Conservation (phyloP, 2,329 filamentous ascomycete genomes). For the Graphilbum sp. region DNA sequence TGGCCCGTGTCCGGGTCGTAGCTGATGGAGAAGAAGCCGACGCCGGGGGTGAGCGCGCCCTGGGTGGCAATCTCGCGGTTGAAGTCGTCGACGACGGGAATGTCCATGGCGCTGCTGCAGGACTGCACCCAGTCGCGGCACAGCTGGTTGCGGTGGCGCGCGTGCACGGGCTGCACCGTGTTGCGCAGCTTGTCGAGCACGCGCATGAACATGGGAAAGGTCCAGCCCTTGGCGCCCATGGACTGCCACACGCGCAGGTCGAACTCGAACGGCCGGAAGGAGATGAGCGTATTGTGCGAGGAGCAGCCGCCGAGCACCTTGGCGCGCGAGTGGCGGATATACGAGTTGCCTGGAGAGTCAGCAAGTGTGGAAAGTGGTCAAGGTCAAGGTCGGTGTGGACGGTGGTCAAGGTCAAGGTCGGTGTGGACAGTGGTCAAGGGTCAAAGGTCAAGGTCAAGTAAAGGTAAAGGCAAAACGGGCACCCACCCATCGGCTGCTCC, state of each 20-base stretch:
- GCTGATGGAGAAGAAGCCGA: constrained; percentile 80
- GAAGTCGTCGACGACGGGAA: constrained; percentile 73
- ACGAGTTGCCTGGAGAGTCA: constrained; percentile 50
- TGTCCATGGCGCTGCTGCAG: constrained; percentile 61
- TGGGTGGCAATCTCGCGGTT: constrained; percentile 65
- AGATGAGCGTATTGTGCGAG: constrained; percentile 87
- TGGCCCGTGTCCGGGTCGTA: constrained; percentile 82
- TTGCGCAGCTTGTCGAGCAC: constrained; percentile 73
- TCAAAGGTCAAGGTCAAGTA: not conserved
- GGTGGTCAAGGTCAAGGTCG: constrained; percentile 18
- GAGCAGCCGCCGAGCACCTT: constrained; percentile 89
- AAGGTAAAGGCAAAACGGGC: constrained; percentile 9
- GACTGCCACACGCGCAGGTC: constrained; percentile 74
- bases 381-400: not conserved
- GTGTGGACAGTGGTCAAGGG: no score
- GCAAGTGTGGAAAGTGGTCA: constrained; percentile 16
- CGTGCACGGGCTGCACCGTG: constrained; percentile 78
- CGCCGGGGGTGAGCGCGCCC: constrained; percentile 56
- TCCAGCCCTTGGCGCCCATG: constrained; percentile 71
- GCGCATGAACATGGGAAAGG: constrained; percentile 69
- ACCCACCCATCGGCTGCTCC: constrained; percentile 59
- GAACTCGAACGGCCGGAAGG: constrained; percentile 80
- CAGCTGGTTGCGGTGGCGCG: constrained; percentile 73
- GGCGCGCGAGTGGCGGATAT: constrained; percentile 81
- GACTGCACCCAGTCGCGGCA: constrained; percentile 81